Evolutionary conservation across 2,329 filamentous ascomycete species (phyloP), one percentile per base, ranked within the genome.

Genomic region (Coniochaeta sp.): DNA sequence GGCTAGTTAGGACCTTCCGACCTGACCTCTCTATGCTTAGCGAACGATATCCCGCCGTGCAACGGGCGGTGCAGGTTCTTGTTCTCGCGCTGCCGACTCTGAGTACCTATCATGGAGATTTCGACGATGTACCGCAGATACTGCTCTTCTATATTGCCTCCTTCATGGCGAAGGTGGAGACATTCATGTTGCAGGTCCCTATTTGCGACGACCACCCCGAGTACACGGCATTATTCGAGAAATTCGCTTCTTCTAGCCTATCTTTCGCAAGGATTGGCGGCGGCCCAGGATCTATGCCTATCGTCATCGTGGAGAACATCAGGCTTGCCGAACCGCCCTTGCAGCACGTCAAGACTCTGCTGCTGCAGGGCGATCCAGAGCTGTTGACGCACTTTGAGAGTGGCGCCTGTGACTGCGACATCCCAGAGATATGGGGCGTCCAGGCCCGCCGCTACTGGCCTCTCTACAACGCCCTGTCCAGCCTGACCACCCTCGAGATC

Each of bases 291-390:
- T n/a, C n/a, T n/a, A 38, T 12, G 11, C 34, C 16, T 4, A 38
- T 3, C 34, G 16, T 12, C 34, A 38, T 40, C 11, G n/a, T n/a
- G n/a, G n/a, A n/a, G n/a, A n/a, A n/a, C n/a, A n/a, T n/a, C n/a
- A n/a, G n/a, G n/a, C n/a, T n/a, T n/a, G n/a, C n/a, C n/a, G n/a
- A 60, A 26, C 58, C 33, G 6, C 66, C 66, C 8, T 63, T 68
- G n/a, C 62, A 63, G 14, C 28, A 62, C 12, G 60, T 70, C 40
- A 62, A 62, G 24, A 68, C 65, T 5, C 64, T 70, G 4, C 59
- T 64, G 17, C 59, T 70, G 8, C 68, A 70, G 59, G 67, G 67
- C 40, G 67, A 70, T 57, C 67, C 68, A 9, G 67, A 68, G 19
- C 54, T 65, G 12, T 31, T 66, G 11, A 59, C 56, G 38, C 61